Evolutionary conservation across 768 basidiomycete species (phyloP), one percentile per base, ranked within the genome.

Genomic region (Gautieria morchelliformis): DNA sequence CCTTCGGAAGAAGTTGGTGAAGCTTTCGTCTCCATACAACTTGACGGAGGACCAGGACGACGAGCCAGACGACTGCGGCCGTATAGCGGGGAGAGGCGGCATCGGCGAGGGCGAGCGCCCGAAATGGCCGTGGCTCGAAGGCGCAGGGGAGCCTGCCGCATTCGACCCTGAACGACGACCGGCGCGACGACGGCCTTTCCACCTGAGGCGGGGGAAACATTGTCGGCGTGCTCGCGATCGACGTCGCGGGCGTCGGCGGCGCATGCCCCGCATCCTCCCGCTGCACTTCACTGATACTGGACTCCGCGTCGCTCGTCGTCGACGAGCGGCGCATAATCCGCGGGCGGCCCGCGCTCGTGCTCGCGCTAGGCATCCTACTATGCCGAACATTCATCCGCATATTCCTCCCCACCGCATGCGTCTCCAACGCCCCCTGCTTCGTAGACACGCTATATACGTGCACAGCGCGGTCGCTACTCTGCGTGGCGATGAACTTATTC

Each of bases 21-120:
- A 91, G 63, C 85, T 89, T 69, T 97, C 94, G 69, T 98, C 95
- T 48, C 94, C 93, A 65, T 98, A 99, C 14, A 99, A 74, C 66
- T 85, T 85, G 59, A 92, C 82, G 44, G 76, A 78, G 1, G 79
- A 76, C 85, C 83, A 87, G 15, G 76, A 67, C 14, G 79, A 73
- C 6, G 79, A 72, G 7, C 83, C 75, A 7, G 70, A 64, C 3
- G 85, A 78, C 20, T 77, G 65, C 12, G 84, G 80, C 35, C 93
- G 83, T 63, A 98, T 95, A 27, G 94, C 94, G 22, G 95, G 95
- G 2, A 97, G 79, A 27, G 93, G 91, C 11, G 90, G 87, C 84
- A 91, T 90, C 1, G 90, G 91, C 0, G 89, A 90, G 3, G 90
- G 90, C 1, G 88, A 92, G 50, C 89, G 85, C 2, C 82, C 89